Conservation (phyloP, 306 rosid species). For the Malus domestica region DNA sequence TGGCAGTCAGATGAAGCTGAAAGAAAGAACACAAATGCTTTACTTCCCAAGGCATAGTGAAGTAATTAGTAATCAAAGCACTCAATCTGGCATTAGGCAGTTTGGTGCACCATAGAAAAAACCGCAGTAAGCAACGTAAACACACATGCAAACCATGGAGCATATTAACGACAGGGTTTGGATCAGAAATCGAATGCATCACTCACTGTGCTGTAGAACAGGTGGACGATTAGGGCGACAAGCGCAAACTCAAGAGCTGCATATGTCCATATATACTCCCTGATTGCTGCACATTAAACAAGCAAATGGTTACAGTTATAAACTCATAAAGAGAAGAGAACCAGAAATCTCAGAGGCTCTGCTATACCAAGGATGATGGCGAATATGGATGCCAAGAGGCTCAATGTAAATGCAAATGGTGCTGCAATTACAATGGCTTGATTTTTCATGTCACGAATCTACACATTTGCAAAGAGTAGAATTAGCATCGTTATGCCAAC, state of each 20-base stretch:
- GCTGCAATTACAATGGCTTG: slow-evolving; percentile 71
- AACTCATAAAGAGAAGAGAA: background rate
- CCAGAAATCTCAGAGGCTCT: slow-evolving; percentile 2
- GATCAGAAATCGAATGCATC: slow-evolving; percentile 6
- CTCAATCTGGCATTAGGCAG: background rate
- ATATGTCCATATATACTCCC: slow-evolving; percentile 91
- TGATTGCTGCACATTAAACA: slow-evolving; percentile 62
- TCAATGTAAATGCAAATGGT: slow-evolving; percentile 83
- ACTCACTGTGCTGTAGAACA: slow-evolving; percentile 70
- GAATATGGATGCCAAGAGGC: slow-evolving; percentile 70
- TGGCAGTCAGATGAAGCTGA: slow-evolving; percentile 64
- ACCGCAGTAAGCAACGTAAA: background rate
- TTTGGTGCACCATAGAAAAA: background rate
- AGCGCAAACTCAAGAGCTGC: slow-evolving; percentile 97
- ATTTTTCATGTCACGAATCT: slow-evolving; percentile 84
- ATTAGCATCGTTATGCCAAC: background rate
- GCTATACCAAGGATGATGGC: slow-evolving; percentile 70
- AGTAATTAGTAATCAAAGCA: background rate
- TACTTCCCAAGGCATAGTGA: background rate
- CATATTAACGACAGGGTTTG: background rate
- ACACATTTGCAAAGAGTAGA: slow-evolving; percentile 14
- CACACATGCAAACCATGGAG: background rate
- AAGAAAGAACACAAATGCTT: slow-evolving; percentile 12
- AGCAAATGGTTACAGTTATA: background rate
- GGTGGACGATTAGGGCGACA: slow-evolving; percentile 67